Conservation (phyloP, 208 protist genomes). For the Paratrypanosoma confusum region DNA sequence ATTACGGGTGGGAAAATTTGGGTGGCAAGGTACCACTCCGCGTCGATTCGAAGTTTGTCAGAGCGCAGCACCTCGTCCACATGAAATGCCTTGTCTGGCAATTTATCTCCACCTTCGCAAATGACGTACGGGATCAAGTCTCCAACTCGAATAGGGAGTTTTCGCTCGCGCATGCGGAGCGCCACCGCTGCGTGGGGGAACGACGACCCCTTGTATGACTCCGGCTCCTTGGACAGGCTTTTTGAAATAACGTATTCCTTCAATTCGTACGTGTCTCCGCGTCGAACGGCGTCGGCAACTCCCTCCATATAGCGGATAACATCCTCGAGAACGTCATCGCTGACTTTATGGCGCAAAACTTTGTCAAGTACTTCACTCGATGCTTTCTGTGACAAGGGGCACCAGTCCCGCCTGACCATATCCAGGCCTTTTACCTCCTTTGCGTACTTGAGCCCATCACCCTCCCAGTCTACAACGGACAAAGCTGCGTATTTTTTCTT, state of each 20-base stretch:
- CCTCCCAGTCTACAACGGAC: slow-evolving; percentile 61
- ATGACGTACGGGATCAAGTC: slow-evolving; percentile 98
- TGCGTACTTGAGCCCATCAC: slow-evolving; percentile 53
- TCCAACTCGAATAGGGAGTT: slow-evolving; percentile 85
- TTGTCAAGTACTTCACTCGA: slow-evolving; percentile 88
- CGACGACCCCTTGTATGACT: slow-evolving; percentile 89
- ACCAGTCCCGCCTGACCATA: slow-evolving; percentile 99
- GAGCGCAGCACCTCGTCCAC: slow-evolving; percentile 72
- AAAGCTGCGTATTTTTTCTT: slow-evolving; percentile 94
- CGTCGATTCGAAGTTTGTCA: slow-evolving; percentile 65
- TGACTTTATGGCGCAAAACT: slow-evolving; percentile 82
- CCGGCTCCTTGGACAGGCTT: slow-evolving; percentile 93
- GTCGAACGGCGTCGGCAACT: slow-evolving; percentile 64
- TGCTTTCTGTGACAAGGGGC: slow-evolving; percentile 91
- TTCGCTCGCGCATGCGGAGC: slow-evolving; percentile 86
- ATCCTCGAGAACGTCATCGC: slow-evolving; percentile 82
- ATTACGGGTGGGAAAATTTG: slow-evolving; percentile 93
- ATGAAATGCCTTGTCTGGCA: slow-evolving; percentile 70
- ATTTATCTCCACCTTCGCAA: slow-evolving; percentile 42
- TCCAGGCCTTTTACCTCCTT: slow-evolving; percentile 98
- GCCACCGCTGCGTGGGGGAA: slow-evolving; percentile 94
- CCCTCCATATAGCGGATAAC: slow-evolving; percentile 89
- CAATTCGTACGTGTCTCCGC: slow-evolving; percentile 48
- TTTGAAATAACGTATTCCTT: slow-evolving; percentile 97
- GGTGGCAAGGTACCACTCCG: slow-evolving; percentile 90